Percentiles rank a stretch among this genome's conserved stretches.
phyloP scores from a whole-genome alignment of 345 rosid species.

The Isatis tinctoria region DNA sequence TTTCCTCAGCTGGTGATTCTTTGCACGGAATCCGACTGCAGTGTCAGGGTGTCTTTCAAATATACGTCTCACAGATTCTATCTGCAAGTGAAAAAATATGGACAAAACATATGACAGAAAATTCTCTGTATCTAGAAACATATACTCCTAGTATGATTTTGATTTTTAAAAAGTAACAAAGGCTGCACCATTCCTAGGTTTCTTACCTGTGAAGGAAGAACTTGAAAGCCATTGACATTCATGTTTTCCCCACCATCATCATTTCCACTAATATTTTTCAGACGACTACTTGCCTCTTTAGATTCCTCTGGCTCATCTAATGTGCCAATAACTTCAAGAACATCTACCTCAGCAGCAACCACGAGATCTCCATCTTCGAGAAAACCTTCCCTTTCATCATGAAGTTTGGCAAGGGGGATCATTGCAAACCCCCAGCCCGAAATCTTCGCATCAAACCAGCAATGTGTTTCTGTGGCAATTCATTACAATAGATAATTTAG shows the following conservation, averaged over 20 bases:
- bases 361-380: slow-evolving; percentile 47
- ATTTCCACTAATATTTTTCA: background rate
- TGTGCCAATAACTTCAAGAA: background rate
- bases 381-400: slow-evolving; percentile 2
- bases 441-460: background rate
- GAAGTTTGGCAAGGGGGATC: background rate
- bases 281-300: background rate
- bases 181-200: too few relatives aligned
- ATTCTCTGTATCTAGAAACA: too few relatives aligned
- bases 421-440: background rate
- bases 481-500: background rate
- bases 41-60: slow-evolving; percentile 21
- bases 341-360: slow-evolving; percentile 58
- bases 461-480: background rate
- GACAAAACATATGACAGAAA: too few relatives aligned
- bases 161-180: too few relatives aligned
- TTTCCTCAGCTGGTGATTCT: slow-evolving; percentile 7
- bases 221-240: background rate
- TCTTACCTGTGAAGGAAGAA: slow-evolving; percentile 3
- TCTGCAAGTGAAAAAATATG: too few relatives aligned
- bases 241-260: background rate
- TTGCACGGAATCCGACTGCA: background rate
- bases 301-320: background rate
- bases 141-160: too few relatives aligned
- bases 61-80: background rate